These are phyloP conservation scores for Phytophthora palmivora DNA, from an alignment of 352 stramenopile genomes.

Conservation along the genomic window DNA sequence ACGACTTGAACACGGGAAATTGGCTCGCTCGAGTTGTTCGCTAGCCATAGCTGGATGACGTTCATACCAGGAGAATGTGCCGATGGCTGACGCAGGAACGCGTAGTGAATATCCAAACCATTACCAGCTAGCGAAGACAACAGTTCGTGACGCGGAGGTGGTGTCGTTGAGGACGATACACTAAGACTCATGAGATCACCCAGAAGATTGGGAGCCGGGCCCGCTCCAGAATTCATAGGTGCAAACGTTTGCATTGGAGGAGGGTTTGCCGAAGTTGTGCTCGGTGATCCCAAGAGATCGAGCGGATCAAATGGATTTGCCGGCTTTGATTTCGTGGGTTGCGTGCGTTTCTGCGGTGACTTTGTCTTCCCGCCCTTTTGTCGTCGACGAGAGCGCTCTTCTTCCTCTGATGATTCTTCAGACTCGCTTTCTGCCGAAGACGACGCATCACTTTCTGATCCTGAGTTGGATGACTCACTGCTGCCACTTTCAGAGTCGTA, in stretches of 20 bases:
- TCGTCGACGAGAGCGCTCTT: constrained; percentile 44
- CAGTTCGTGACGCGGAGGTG: constrained; percentile 53
- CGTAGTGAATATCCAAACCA: constrained; percentile 72
- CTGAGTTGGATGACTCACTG: constrained; percentile 51
- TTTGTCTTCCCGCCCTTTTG: constrained; percentile 47
- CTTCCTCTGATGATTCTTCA: constrained; percentile 60
- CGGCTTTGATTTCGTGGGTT: constrained; percentile 42
- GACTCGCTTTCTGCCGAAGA: constrained; percentile 54
- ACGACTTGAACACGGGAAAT: constrained; percentile 61
- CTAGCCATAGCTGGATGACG: constrained; percentile 73
- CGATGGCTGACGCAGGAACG: constrained; percentile 67
- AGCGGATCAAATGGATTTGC: constrained; percentile 56
- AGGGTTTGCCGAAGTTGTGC: constrained; percentile 19
- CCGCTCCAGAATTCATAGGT: constrained; percentile 15
- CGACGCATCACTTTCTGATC: constrained; percentile 52
- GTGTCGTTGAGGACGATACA: constrained; percentile 46
- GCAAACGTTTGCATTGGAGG: constrained; percentile 19
- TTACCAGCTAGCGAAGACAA: constrained; percentile 60
- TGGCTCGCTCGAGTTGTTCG: constrained; percentile 69
- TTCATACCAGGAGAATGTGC: constrained; percentile 73
- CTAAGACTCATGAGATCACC: constrained; percentile 72
- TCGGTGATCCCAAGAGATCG: constrained; percentile 46
- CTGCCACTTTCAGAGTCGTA: constrained; percentile 41
- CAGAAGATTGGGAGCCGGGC: constrained; percentile 40
- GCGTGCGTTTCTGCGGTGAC: constrained; percentile 43